Percentiles rank a stretch among this genome's conserved stretches.
Conservation (phyloP, 192 early-diverging fungal species). For the Entomortierella beljakovae region DNA sequence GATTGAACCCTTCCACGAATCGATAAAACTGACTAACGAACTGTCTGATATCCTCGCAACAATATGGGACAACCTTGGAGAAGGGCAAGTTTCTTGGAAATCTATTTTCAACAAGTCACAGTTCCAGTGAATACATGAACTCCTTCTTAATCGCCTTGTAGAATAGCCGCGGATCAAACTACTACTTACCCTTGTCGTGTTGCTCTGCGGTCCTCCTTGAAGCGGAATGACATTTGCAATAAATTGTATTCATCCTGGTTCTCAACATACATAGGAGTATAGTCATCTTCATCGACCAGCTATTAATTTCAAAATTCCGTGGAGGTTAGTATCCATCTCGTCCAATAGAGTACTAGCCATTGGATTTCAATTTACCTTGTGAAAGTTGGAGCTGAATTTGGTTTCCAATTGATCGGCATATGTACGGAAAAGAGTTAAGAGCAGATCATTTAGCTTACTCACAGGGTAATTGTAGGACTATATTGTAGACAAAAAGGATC, state of each 20-base stretch:
- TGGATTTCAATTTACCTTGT: slow-evolving; percentile 61
- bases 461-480: slow-evolving; percentile 84
- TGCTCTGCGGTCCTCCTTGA: slow-evolving; percentile 63
- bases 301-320: slow-evolving; percentile 41
- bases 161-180: too few species aligned
- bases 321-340: not conserved
- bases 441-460: slow-evolving; percentile 72
- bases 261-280: slow-evolving; percentile 78
- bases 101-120: slow-evolving; percentile 25
- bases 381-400: slow-evolving; percentile 72
- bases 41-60: slow-evolving; percentile 74
- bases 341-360: not conserved
- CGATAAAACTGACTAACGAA: slow-evolving; percentile 86
- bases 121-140: not conserved
- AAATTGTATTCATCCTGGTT: slow-evolving; percentile 71
- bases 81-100: slow-evolving; percentile 84
- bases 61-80: slow-evolving; percentile 81
- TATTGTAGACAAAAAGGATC: not conserved
- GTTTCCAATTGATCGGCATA: slow-evolving; percentile 83
- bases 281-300: slow-evolving; percentile 87
- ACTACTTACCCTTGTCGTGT: slow-evolving; percentile 43
- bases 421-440: slow-evolving; percentile 81
- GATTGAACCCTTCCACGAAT: slow-evolving; percentile 86
- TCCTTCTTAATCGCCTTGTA: too few species aligned
- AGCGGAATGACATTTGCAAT: slow-evolving; percentile 72